Base-by-base conservation (phyloP, 495 filamentous ascomycete genomes). In the Haplographium delicatum region DNA sequence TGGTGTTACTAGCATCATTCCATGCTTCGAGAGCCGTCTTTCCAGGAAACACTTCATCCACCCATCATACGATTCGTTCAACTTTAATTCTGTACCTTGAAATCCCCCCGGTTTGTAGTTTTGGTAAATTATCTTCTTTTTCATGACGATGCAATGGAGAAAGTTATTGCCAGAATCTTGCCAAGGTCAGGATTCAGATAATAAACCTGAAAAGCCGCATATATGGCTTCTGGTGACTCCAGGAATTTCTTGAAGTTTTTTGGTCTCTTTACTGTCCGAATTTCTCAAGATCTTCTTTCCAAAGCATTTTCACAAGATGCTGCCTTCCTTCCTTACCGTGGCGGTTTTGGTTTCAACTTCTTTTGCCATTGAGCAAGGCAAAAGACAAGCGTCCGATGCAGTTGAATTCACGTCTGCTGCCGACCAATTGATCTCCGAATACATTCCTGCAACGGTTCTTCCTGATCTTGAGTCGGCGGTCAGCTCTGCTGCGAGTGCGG, bases 331-430 rank as follows among this genome's bases (percentile, higher is more conserved):
- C 51, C 33, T 47, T 38, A 48, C 27, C 19, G 15, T 48, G 6
- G 51, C 28, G 42, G 44, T 54, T 39, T 7, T 37, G 35, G 38
- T 43, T 26, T 27, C 26, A n/a, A 25, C 39, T 43, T 43, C 25
- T 27, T 47, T 48, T 15, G 44, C 51, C n/a, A 15, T 24, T 13
- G 37, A 35, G 15, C 18, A 37, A 42, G 44, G 40, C 16, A 42
- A 54, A 23, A 43, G 51, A 15, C 51, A 54, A 43, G 44, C 44
- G 8, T 39, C 22, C 28, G 22, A 40, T 18, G 45, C 19, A n/a
- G 38, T 22, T 11, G 26, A 56, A 22, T 61, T 61, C 50, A 47
- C 41, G 15, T 20, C 30, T 0, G 58, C 58, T 23, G 58, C 58
- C 15, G 43, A 42, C 46, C 42, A 56, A 13, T 42, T 61, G 20